Evolutionary conservation across 495 filamentous ascomycete species (phyloP), one percentile per base, ranked within the genome.

Genomic region (Hyaloscypha hepaticicola): DNA sequence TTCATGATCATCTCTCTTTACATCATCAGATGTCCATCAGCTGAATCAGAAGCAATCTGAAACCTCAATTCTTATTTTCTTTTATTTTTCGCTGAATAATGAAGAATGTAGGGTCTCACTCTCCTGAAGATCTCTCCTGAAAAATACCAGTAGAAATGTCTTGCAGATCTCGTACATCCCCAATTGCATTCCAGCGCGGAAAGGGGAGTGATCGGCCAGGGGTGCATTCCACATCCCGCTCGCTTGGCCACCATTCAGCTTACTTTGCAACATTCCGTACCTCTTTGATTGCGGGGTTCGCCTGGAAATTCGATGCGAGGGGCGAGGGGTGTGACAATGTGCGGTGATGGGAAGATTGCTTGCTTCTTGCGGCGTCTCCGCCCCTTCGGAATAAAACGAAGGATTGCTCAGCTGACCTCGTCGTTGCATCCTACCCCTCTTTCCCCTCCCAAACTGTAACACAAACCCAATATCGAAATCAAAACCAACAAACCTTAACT

Each of bases 81-180:
- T n/a, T n/a, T n/a, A n/a, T n/a, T n/a, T n/a, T n/a, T n/a, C n/a
- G n/a, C n/a, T n/a, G n/a, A n/a, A n/a, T n/a, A n/a, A n/a, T n/a
- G 9, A 19, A 45, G 0, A 16, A 11, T 45, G 14, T 4, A 45
- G 50, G 22, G 7, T 24, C 50, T 53, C 50, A 8, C 50, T 50
- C 48, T 53, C 50, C 50, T 53, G 50, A 53, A 19, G n/a, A 53
- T 53, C 50, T 53, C 22, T 25, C 50, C 22, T n/a, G n/a, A n/a
- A n/a, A n/a, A n/a, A n/a, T n/a, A n/a, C n/a, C n/a, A n/a, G n/a
- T n/a, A n/a, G n/a, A n/a, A 26, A 25, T 53, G 38, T 9, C 12
- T 45, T 16, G 11, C 6, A 33, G 31, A 6, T 0, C 7, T 12
- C 7, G 7, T 33, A 6, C 31, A 33, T 33, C 6, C 31, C 12